Evolutionary conservation across 2,329 filamentous ascomycete genomes (phyloP).

Genomic region (Stromatinia cepivora): DNA sequence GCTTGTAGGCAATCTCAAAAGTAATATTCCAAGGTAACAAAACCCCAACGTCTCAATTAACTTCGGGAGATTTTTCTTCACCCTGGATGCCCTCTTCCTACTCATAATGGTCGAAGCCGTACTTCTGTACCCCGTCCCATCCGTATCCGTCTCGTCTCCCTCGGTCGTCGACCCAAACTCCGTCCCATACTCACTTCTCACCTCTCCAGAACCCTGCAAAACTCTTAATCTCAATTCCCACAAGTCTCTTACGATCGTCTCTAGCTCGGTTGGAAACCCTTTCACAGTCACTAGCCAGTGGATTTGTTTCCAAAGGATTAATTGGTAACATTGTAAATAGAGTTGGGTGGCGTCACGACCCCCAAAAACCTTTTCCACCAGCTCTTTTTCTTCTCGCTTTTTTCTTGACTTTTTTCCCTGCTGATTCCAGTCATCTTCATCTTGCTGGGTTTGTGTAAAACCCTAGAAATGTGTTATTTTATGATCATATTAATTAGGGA

Average conservation of each 20-base stretch:
- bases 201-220: slow-evolving; percentile 46
- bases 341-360: slow-evolving; percentile 73
- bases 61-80: slow-evolving; percentile 53
- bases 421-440: slow-evolving; percentile 68
- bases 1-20: slow-evolving; percentile 75
- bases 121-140: slow-evolving; percentile 43
- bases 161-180: slow-evolving; percentile 44
- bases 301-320: slow-evolving; percentile 80
- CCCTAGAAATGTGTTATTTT: slow-evolving; percentile 34
- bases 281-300: slow-evolving; percentile 68
- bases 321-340: slow-evolving; percentile 80
- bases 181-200: slow-evolving; percentile 39
- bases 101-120: slow-evolving; percentile 50
- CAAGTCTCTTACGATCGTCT: slow-evolving; percentile 77
- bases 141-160: slow-evolving; percentile 42
- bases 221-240: slow-evolving; percentile 63
- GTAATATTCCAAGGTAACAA: slow-evolving; percentile 75
- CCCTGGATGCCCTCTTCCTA: slow-evolving; percentile 27
- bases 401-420: slow-evolving; percentile 56
- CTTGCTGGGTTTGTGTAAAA: slow-evolving; percentile 50
- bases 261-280: slow-evolving; percentile 69
- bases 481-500: slow-evolving; percentile 1
- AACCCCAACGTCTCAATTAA: slow-evolving; percentile 74
- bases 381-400: slow-evolving; percentile 61
- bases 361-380: slow-evolving; percentile 55